phyloP scores from a whole-genome alignment of 202 grass and related monocot genomes.

The Eragrostis tef region DNA sequence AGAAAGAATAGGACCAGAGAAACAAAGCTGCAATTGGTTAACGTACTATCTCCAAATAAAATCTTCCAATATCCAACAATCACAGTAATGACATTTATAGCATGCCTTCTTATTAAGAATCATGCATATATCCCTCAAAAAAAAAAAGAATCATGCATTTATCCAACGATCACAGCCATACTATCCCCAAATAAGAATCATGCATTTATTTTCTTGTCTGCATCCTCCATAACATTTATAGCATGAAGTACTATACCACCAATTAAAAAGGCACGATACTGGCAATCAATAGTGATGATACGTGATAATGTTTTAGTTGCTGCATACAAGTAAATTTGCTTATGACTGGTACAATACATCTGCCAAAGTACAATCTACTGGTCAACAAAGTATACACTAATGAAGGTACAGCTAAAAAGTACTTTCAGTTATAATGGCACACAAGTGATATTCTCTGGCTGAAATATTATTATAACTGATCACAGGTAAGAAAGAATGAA shows the following conservation, averaged over 20 bases:
- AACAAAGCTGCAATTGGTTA: background rate
- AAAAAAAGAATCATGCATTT: too few relatives aligned
- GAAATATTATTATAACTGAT: background rate
- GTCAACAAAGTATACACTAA: conserved; percentile 7
- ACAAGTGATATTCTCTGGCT: background rate
- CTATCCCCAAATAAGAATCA: too few relatives aligned
- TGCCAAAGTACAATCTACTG: background rate
- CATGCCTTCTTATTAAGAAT: too few relatives aligned
- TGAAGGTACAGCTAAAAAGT: background rate
- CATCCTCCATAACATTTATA: background rate
- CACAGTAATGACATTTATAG: too few relatives aligned
- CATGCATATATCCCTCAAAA: too few relatives aligned
- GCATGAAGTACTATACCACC: background rate
- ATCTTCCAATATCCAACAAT: background rate
- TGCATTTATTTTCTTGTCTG: background rate
- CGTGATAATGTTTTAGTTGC: background rate
- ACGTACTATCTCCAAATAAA: background rate
- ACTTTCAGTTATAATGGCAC: background rate
- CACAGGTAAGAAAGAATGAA: conserved; percentile 17
- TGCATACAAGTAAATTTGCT: conserved; percentile 8
- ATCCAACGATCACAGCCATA: too few relatives aligned
- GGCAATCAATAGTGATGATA: background rate
- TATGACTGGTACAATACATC: background rate
- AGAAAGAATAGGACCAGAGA: conserved; percentile 4
- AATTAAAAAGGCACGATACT: background rate